Base-by-base conservation (phyloP, 495 filamentous ascomycete species). In the Cryomyces minteri region DNA sequence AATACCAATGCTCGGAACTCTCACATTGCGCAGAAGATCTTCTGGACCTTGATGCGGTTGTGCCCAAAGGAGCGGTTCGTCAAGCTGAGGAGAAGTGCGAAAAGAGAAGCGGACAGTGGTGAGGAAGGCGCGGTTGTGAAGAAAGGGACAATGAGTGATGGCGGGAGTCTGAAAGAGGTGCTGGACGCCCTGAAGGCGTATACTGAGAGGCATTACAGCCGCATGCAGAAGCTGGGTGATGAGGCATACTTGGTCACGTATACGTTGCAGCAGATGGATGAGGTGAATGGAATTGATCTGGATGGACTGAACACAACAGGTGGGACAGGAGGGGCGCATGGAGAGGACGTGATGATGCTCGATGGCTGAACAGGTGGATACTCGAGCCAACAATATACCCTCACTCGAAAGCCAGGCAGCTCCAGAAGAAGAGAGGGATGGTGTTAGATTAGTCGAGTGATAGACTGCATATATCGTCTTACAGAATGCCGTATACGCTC, bases 241-340 rank as follows among this genome's bases (percentile, higher is more conserved):
- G 88, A 95, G 64, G 92, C 85, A 56, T 96, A 83, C 61, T 62
- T 99, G 48, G 73, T 99, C 7, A 85, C 93, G 60, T 96, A 88
- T 69, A 83, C 90, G 39, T 66, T 99, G 41, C 68, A 73, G 51
- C 81, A 94, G 67, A 99, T 99, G 92, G 88, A 92, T 56, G 80
- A 76, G 46, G 57, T 82, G 31, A 67, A 63, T 49, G 55, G 71
- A 28, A 64, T 62, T 5, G 57, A 65, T 32, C 60, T 73, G 45
- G 71, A 60, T 37, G 18, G 18, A 2, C 18, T 25, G 18, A 25
- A 2, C 18, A 25, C 18, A 2, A 53, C 57, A 32, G 53, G 51
- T 42, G 59, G 53, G 43, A 54, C 54, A 25, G 52, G 51, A 40
- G 44, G 43, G 34, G 34, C 34, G 34, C 34, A 38, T 38, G 34